Percentiles rank a stretch among this genome's conserved stretches.
Evolutionary conservation across 225 moss, liverwort and hornwort species (phyloP).

Genomic region (Antitrichia curtipendula): DNA sequence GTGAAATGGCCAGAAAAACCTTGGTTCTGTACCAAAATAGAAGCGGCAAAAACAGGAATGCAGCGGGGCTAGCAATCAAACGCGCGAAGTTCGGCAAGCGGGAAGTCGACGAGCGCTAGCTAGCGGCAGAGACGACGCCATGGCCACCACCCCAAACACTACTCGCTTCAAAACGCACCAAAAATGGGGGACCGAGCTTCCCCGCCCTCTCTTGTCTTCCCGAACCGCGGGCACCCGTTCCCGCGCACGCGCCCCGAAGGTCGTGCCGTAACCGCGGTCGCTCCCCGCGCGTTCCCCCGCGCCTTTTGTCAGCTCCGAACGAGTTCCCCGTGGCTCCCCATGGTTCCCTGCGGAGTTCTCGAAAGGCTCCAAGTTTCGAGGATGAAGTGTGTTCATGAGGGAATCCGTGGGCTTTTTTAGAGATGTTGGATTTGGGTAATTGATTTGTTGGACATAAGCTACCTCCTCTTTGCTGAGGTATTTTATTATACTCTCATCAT

Average conservation of each 20-base stretch:
- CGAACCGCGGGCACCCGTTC: background rate
- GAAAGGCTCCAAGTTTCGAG: background rate
- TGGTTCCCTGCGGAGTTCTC: background rate
- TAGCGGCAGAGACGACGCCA: background rate
- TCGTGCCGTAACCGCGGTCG: background rate
- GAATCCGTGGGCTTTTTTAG: background rate
- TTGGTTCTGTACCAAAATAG: background rate
- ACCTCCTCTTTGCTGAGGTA: background rate
- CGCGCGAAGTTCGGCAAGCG: background rate
- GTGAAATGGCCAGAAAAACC: background rate
- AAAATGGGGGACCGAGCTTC: background rate
- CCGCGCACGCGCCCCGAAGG: conserved; percentile 2
- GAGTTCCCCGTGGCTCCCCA: background rate
- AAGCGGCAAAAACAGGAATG: background rate
- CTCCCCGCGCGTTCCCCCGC: background rate
- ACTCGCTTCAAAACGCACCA: conserved; percentile 6
- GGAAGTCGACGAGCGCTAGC: background rate
- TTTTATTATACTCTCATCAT: background rate
- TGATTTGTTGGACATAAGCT: background rate
- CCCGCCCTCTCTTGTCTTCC: background rate
- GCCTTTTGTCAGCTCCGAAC: background rate
- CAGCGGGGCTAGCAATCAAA: background rate
- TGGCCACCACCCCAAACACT: background rate
- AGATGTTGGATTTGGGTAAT: background rate
- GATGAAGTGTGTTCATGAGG: background rate